Evolutionary conservation across 768 basidiomycete genomes (phyloP), one percentile per base, ranked within the genome.

Genomic region (Krasilnikovozyma curviuscula): DNA sequence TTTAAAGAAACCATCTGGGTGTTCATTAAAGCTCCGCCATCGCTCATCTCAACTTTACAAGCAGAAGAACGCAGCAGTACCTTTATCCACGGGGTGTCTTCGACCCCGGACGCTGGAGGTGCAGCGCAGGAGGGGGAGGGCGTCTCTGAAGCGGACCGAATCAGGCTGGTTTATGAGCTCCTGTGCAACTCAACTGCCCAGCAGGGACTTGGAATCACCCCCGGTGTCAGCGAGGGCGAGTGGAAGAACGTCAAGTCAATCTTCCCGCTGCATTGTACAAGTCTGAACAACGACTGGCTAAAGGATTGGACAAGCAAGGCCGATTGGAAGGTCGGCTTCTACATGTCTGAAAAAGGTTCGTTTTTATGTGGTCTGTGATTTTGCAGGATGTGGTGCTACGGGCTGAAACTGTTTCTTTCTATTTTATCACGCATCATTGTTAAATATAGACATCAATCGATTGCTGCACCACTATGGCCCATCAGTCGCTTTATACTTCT

Each of bases 171-270:
- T 1, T 54, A 61, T 34, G 41, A 53, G 10, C 52, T 63, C 5
- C 48, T 65, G n/a, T 56, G 58, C 1, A 46, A 79, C 1, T 74
- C 73, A 0, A 68, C 70, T 0, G 59, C 68, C n/a, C 86, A 89
- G 44, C 79, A 83, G 9, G 88, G 86, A 5, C 72, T 91, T 2
- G 85, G 83, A 1, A 75, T 95, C 40, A 74, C 77, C 7, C 78
- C 82, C 13, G 41, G 21, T 16, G 21, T 33, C 21, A 29, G 9
- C 10, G 18, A 14, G 35, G 45, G 39, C n/a, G 64, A 71, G 13
- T 95, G 84, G 83, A 72, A 77, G 54, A 74, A 81, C 42, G 73
- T 93, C 7, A 77, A 83, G 56, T n/a, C n/a, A n/a, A n/a, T n/a
- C n/a, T n/a, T n/a, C n/a, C n/a, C n/a, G n/a, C n/a, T n/a, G n/a